Conservation (phyloP, 805 yeast species). For the Nematodospora valgi region DNA sequence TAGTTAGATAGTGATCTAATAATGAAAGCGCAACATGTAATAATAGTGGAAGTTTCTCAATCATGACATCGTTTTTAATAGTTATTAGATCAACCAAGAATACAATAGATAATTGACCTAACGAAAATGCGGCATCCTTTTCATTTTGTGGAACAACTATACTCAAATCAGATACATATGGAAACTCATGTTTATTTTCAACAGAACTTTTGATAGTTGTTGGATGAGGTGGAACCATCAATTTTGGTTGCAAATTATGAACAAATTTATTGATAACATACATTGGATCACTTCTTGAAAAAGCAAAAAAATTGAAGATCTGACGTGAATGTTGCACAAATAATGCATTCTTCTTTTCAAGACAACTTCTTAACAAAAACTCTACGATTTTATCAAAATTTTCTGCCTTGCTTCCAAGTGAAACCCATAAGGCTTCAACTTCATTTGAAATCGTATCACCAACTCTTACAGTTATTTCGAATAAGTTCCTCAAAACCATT, state of each 20-base stretch:
- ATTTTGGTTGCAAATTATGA: constrained; percentile 71
- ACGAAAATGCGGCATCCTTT: constrained; percentile 75
- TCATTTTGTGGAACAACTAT: constrained; percentile 50
- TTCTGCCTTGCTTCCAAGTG: constrained; percentile 71
- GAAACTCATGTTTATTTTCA: constrained; percentile 33
- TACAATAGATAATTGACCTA: constrained; percentile 83
- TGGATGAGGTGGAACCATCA: constrained; percentile 76
- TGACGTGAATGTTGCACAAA: constrained; percentile 81
- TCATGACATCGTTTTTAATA: constrained; percentile 59
- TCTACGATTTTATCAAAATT: constrained; percentile 72
- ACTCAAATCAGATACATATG: constrained; percentile 75
- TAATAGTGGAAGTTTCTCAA: constrained; percentile 62
- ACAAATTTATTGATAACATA: constrained; percentile 59
- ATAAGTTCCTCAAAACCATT: constrained; percentile 77
- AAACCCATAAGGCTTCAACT: constrained; percentile 93
- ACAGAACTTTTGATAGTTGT: too few relatives aligned
- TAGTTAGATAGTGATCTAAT: constrained; percentile 79
- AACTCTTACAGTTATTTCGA: constrained; percentile 80
- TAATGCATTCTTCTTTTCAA: constrained; percentile 64
- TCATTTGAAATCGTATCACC: constrained; percentile 76
- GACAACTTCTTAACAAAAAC: constrained; percentile 63
- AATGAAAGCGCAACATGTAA: constrained; percentile 78
- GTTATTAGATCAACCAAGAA: constrained; percentile 79
- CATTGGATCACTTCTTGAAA: constrained; percentile 44
- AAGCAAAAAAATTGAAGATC: constrained; percentile 72